Evolutionary conservation across 345 rosid species (phyloP).

Genomic region (Citropsis articulata): DNA sequence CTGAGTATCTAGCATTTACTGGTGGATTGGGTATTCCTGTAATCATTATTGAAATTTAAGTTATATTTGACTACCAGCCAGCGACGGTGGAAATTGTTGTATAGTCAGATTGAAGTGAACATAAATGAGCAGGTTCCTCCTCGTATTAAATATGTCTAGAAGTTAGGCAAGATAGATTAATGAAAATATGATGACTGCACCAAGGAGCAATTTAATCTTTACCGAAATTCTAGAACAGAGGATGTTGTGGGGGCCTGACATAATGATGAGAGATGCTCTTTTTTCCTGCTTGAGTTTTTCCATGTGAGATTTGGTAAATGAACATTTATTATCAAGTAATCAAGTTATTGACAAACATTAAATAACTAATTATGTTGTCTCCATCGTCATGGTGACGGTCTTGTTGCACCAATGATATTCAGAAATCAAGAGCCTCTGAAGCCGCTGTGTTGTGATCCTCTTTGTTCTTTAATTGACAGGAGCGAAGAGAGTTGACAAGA

Average conservation of each 20-base stretch:
- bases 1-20: neutral
- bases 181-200: neutral
- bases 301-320: neutral
- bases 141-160: neutral
- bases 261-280: neutral
- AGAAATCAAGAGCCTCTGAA: conserved; percentile 6
- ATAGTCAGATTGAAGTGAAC: neutral
- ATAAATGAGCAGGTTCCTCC: neutral
- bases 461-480: conserved; percentile 38
- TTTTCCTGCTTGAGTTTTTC: neutral
- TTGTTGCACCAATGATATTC: conserved; percentile 9
- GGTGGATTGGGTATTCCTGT: neutral
- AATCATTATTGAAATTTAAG: neutral
- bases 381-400: neutral
- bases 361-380: neutral
- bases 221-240: neutral
- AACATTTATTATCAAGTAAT: neutral
- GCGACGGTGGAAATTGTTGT: neutral
- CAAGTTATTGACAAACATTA: neutral
- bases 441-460: conserved; percentile 6
- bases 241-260: neutral
- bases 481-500: conserved; percentile 42
- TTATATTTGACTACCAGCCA: neutral
- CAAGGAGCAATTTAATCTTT: neutral
- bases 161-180: neutral